phyloP scores from a whole-genome alignment of 2,329 filamentous ascomycete genomes.

The Pseudocercospora cruenta region DNA sequence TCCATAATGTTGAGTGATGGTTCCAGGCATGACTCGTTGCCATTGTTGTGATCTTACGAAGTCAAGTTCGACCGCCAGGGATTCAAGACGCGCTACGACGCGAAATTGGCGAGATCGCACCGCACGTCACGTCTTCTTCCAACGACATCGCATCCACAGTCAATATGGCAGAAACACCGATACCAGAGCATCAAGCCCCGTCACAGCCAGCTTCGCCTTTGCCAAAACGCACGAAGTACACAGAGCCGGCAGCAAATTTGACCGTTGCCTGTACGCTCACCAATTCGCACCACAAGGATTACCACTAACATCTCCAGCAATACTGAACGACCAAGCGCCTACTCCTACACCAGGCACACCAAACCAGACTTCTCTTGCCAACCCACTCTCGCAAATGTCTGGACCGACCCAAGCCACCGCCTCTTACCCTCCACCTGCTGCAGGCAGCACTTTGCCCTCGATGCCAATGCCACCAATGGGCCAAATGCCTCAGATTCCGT shows the following conservation, averaged over 20 bases:
- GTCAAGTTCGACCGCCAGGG: not conserved
- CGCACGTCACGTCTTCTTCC: constrained; percentile 9
- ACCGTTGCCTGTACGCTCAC: constrained; percentile 39
- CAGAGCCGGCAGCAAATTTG: constrained; percentile 45
- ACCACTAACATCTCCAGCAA: constrained; percentile 30
- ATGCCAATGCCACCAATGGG: constrained; percentile 10
- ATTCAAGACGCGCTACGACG: not conserved
- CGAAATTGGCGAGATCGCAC: not conserved
- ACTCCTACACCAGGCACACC: constrained; percentile 41
- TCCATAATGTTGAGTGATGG: not conserved
- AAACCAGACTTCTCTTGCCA: constrained; percentile 27
- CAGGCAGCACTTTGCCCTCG: constrained; percentile 4
- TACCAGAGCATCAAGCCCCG: constrained; percentile 51
- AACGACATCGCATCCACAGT: constrained; percentile 1
- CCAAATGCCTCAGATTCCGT: constrained; percentile 32
- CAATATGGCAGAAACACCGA: constrained; percentile 40
- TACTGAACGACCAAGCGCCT: constrained; percentile 41
- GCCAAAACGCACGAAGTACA: constrained; percentile 77
- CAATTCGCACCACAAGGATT: not conserved
- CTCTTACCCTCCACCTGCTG: constrained; percentile 11
- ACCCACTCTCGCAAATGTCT: constrained; percentile 32
- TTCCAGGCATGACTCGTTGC: not conserved
- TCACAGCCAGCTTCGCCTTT: constrained; percentile 73
- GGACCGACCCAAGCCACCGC: constrained; percentile 22
- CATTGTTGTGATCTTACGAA: not conserved